A percentile compares a stretch with the other conserved stretches of the same genome.
Conservation (phyloP, 2,329 filamentous ascomycete species). For the Trichoderma citrinoviride region DNA sequence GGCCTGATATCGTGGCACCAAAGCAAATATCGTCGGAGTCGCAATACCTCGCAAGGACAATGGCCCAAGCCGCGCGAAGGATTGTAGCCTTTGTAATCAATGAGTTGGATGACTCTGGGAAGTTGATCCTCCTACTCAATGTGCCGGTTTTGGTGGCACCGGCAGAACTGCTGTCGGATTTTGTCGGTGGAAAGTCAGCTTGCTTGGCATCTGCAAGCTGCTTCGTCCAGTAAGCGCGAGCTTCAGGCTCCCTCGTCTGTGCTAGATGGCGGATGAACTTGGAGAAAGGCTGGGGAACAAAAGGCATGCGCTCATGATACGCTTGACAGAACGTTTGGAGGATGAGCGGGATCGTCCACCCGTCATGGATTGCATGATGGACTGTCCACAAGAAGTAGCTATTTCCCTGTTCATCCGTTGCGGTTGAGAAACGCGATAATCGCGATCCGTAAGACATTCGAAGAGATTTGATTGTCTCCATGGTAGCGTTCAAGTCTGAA, state of each 20-base stretch:
- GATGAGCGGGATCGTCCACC: not conserved
- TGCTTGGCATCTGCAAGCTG: not conserved
- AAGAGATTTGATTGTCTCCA: not conserved
- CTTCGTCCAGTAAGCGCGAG: conserved; percentile 4
- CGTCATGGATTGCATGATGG: conserved; percentile 13
- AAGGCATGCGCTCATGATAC: not conserved
- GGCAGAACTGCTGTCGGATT: not conserved
- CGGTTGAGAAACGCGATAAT: not conserved
- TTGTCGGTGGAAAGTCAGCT: not conserved
- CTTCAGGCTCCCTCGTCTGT: not conserved
- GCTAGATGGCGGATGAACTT: not conserved
- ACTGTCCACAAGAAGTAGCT: conserved; percentile 3
- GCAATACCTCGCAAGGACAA: conserved; percentile 4
- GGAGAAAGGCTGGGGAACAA: conserved; percentile 1
- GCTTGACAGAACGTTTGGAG: not conserved
- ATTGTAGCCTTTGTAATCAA: not conserved
- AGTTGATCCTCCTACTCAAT: not conserved
- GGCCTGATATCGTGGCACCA: conserved; percentile 6
- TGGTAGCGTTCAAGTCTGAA: not conserved
- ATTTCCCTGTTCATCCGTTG: not conserved
- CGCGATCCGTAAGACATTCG: not conserved
- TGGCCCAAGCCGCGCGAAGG: conserved; percentile 11
- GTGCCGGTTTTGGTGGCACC: not conserved
- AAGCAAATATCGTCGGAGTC: conserved; percentile 14
- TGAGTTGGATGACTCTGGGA: not conserved